Percentiles rank a stretch among this genome's conserved stretches.
Evolutionary conservation across 176 grass and related monocot genomes (phyloP).

Genomic region (Melocanna baccifera): DNA sequence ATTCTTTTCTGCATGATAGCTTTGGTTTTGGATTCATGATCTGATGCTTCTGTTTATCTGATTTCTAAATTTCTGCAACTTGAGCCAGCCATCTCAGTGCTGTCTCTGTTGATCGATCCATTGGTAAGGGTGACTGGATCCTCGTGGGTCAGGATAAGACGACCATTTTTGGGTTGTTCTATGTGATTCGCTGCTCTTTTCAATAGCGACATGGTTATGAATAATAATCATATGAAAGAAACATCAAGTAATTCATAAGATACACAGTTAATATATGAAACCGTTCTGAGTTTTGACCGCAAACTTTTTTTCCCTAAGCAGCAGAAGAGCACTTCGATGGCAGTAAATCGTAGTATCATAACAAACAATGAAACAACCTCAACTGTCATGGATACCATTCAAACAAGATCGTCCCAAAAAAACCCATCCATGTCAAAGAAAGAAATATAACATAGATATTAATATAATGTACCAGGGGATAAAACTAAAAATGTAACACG

Average conservation of each 20-base stretch:
- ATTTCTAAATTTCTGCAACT: neutral
- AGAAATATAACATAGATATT: slow-evolving; percentile 5
- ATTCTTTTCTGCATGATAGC: neutral
- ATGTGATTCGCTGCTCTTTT: neutral
- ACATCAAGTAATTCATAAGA: neutral
- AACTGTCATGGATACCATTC: neutral
- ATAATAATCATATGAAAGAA: neutral
- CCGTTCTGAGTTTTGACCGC: neutral
- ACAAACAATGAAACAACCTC: neutral
- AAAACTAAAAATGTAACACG: slow-evolving; percentile 10
- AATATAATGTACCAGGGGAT: neutral
- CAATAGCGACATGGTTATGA: neutral
- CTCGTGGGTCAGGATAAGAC: neutral
- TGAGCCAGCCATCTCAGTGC: neutral
- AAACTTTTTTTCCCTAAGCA: neutral
- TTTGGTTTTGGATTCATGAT: neutral
- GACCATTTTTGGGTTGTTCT: neutral
- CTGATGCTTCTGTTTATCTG: neutral
- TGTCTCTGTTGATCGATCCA: neutral
- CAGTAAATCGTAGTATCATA: neutral
- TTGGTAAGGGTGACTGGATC: neutral
- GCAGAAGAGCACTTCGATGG: neutral
- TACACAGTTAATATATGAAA: neutral
- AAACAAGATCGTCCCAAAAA: neutral
- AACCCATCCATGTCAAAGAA: neutral